Conservation (phyloP, 768 basidiomycete genomes). For the Amanita inopinata region DNA sequence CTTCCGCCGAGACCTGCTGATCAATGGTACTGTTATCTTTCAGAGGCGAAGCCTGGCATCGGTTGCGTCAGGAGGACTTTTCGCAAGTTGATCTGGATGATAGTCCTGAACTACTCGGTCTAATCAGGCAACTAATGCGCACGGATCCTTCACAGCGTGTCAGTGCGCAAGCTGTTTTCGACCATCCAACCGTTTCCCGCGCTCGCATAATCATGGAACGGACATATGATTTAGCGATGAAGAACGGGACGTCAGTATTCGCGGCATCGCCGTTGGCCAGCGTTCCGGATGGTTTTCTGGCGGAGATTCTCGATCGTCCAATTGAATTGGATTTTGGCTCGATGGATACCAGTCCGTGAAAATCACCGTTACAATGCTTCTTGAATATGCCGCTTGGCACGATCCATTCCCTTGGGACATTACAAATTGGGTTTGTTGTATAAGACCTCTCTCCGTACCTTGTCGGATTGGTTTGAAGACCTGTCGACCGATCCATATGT, state of each 20-base stretch:
- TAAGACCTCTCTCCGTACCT: neutral
- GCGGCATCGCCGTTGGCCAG: slow-evolving; percentile 52
- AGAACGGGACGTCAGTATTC: slow-evolving; percentile 33
- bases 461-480: neutral
- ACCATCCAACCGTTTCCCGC: slow-evolving; percentile 54
- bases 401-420: slow-evolving; percentile 11
- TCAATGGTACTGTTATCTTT: slow-evolving; percentile 15
- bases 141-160: slow-evolving; percentile 55
- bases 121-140: slow-evolving; percentile 74
- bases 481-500: neutral
- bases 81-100: slow-evolving; percentile 66
- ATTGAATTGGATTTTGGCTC: slow-evolving; percentile 9
- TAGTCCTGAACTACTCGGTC: slow-evolving; percentile 53
- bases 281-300: slow-evolving; percentile 53
- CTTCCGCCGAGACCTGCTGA: slow-evolving; percentile 14
- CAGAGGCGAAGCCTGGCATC: slow-evolving; percentile 93
- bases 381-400: slow-evolving; percentile 16
- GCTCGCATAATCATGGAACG: slow-evolving; percentile 57
- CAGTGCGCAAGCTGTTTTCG: slow-evolving; percentile 43
- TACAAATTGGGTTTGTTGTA: slow-evolving; percentile 3
- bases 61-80: slow-evolving; percentile 85
- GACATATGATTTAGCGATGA: slow-evolving; percentile 25
- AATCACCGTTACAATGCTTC: neutral
- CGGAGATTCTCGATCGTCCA: slow-evolving; percentile 40
- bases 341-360: slow-evolving; percentile 20